A percentile compares a stretch with the other conserved stretches of the same genome.
phyloP scores from a whole-genome alignment of 164 flowering plant species.

The Magnolia officinalis region DNA sequence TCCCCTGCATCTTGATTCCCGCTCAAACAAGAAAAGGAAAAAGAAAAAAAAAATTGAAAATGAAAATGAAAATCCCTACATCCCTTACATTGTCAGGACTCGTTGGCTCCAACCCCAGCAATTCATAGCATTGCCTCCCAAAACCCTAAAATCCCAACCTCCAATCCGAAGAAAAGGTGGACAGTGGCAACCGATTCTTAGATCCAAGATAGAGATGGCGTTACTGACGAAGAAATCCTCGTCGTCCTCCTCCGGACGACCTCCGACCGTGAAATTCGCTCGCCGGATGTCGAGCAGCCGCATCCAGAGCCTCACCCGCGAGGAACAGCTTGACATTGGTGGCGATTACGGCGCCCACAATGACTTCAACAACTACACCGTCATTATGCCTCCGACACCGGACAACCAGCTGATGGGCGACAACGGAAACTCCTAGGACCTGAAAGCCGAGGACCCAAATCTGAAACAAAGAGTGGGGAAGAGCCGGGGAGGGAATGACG shows the following conservation, averaged over 20 bases:
- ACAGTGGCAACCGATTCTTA: not conserved
- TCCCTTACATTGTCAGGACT: not conserved
- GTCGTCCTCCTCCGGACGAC: constrained; percentile 31
- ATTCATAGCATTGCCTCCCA: not conserved
- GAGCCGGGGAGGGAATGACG: not conserved
- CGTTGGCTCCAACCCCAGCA: not conserved
- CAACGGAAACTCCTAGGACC: not conserved
- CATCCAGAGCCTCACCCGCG: constrained; percentile 64
- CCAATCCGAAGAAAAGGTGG: not conserved
- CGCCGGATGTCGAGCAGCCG: constrained; percentile 81
- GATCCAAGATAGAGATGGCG: not conserved
- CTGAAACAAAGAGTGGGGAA: not conserved
- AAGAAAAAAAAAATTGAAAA: not conserved
- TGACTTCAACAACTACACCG: constrained; percentile 74
- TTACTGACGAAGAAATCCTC: constrained; percentile 10
- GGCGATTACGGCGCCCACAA: constrained; percentile 43
- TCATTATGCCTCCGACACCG: constrained; percentile 89
- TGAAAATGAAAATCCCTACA: not conserved
- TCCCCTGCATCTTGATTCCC: not conserved
- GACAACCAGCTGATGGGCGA: constrained; percentile 67
- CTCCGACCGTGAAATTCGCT: constrained; percentile 57
- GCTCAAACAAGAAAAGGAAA: not conserved
- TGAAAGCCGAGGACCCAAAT: not conserved
- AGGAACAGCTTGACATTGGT: constrained; percentile 63
- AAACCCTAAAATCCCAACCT: not conserved